Evolutionary conservation across 768 basidiomycete species (phyloP).

Genomic region (Auricularia heimuer): DNA sequence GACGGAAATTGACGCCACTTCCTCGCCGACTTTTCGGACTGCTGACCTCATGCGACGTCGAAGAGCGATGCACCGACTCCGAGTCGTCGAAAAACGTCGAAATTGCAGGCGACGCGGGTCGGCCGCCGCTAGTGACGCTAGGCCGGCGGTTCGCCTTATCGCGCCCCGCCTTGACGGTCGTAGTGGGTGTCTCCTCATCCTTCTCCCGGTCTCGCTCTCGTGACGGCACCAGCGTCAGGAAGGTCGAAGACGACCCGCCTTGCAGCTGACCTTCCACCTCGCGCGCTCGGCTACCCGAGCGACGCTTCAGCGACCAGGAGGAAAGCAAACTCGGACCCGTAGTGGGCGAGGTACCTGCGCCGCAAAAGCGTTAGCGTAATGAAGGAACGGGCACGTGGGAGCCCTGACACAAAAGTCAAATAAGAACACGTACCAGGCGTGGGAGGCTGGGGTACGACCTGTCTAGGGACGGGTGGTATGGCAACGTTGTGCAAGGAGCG

Average conservation of each 20-base stretch:
- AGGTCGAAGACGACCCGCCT: neutral
- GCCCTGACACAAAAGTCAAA: neutral
- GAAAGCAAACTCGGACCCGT: neutral
- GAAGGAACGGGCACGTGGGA: neutral
- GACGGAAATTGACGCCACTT: neutral
- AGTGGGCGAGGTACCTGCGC: neutral
- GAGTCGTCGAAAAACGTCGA: constrained; percentile 1
- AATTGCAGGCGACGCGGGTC: neutral
- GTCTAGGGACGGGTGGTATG: neutral
- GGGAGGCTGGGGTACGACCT: neutral
- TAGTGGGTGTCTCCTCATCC: neutral
- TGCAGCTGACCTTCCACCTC: neutral
- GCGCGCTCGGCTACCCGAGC: neutral
- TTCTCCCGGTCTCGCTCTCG: neutral
- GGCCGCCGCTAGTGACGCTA: neutral
- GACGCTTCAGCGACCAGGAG: neutral
- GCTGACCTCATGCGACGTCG: neutral
- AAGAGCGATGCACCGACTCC: neutral
- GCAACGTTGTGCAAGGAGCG: neutral
- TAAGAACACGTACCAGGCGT: neutral
- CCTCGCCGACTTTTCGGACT: neutral
- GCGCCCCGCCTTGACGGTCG: neutral
- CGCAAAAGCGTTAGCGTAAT: neutral
- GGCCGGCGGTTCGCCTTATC: neutral
- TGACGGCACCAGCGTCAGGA: neutral